Conservation (phyloP, 2,329 filamentous ascomycete genomes). For the Zymoseptoria tritici region DNA sequence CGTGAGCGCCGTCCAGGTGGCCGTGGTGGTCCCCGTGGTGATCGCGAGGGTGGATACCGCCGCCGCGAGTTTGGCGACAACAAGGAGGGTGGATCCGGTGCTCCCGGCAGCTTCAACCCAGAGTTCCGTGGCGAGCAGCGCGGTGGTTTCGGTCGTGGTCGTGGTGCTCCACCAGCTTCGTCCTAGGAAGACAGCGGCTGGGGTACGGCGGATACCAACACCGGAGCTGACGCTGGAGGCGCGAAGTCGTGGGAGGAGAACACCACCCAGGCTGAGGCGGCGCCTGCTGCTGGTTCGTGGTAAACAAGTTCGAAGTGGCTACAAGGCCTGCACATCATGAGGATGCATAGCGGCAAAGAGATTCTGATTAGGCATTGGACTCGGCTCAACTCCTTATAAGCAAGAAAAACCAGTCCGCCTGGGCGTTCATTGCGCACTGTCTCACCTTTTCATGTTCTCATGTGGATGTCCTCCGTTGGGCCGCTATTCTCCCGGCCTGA, state of each 20-base stretch:
- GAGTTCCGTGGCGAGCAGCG: conserved; percentile 50
- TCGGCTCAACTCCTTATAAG: background rate
- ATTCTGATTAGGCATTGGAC: conserved; percentile 1
- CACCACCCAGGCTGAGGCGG: conserved; percentile 2
- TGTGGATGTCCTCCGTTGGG: background rate
- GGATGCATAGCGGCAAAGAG: background rate
- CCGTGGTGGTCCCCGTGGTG: conserved; percentile 66
- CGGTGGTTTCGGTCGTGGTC: conserved; percentile 71
- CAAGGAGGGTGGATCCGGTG: conserved; percentile 67
- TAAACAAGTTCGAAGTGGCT: background rate
- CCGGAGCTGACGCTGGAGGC: background rate
- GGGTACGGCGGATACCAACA: conserved; percentile 4
- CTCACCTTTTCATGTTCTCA: background rate
- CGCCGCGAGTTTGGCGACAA: conserved; percentile 45
- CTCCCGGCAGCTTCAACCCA: conserved; percentile 85
- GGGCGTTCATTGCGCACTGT: background rate
- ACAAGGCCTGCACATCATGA: background rate
- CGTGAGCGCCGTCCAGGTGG: conserved; percentile 70
- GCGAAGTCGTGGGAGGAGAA: conserved; percentile 3
- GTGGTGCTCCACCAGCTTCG: conserved; percentile 56
- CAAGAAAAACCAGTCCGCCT: background rate
- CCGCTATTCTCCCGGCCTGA: background rate
- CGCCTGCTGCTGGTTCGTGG: background rate
- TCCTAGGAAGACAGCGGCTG: conserved; percentile 32
- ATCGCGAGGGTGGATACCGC: conserved; percentile 60